Base-by-base conservation (phyloP, 768 basidiomycete genomes). In the Hypholoma sublateritium region DNA sequence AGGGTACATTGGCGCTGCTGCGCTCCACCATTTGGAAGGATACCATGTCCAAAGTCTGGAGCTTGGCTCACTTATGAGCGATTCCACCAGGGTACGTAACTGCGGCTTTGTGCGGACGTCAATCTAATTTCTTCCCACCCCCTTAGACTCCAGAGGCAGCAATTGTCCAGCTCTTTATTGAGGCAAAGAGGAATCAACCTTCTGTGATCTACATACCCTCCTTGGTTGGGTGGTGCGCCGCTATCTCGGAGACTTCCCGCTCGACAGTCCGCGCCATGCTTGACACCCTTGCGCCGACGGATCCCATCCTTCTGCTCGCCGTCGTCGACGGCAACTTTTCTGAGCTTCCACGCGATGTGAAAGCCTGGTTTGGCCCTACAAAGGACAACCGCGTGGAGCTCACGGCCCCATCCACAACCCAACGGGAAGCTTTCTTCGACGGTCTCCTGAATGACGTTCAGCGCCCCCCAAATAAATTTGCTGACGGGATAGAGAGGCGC, bases 111-210 rank as follows among this genome's bases (percentile, higher is more conserved):
- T 37, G 8, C 37, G 25, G 14, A 41, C 12, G 14, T 2, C 12
- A 9, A 42, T 11, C 44, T 14, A 24, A 41, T 36, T 50, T 8
- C 22, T 39, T 47, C 42, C 16, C 19, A 9, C 39, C 8, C 52
- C 13, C 34, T 14, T 44, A 96, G 94, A 93, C 93, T 1, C 73
- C 85, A 4, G 97, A 99, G 72, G 92, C 97, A 1, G 89, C 92
- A 2, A 86, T 98, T 53, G 93, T 98, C 4, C 95, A 98, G 64
- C 79, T 97, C 16, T 98, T 99, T 66, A 82, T 95, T 19, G 97
- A 99, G 70, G 97, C 96, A 0, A 98, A 98, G 69, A 87, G 96
- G 24, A 93, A 97, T 68, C 95, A 96, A 64, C 97, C 97, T 0
- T 95, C 94, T 0, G 88, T 98, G 36, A 83, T 99, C 47, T 98